Conservation (phyloP, 148 eudicot species). For the Mesembryanthemum crystallinum region DNA sequence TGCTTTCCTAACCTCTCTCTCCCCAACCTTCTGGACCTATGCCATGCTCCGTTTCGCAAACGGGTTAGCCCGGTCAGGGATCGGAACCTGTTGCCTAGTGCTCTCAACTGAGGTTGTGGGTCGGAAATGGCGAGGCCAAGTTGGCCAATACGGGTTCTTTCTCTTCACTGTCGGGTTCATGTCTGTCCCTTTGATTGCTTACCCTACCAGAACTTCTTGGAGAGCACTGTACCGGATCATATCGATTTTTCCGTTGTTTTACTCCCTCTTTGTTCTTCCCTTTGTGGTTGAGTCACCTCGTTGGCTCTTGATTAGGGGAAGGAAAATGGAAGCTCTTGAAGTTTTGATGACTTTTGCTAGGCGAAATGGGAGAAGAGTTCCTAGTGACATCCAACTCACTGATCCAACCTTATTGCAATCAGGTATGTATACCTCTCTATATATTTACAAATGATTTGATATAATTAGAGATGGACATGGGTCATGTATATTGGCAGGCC, state of each 20-base stretch:
- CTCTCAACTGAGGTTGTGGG: constrained; percentile 55
- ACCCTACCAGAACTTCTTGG: constrained; percentile 39
- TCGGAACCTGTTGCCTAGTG: constrained; percentile 46
- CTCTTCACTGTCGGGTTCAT: constrained; percentile 52
- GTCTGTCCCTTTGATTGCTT: constrained; percentile 47
- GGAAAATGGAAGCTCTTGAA: constrained; percentile 35
- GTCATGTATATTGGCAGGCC: too few species aligned
- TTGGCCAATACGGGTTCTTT: constrained; percentile 52
- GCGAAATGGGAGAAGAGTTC: constrained; percentile 25
- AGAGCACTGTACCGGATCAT: constrained; percentile 34
- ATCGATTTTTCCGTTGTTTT: constrained; percentile 32
- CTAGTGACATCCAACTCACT: constrained; percentile 7
- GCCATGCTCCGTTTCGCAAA: constrained; percentile 37
- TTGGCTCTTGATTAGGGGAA: constrained; percentile 47
- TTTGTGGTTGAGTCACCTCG: constrained; percentile 55
- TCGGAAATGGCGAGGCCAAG: constrained; percentile 48
- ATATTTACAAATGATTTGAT: too few species aligned
- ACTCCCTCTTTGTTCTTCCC: constrained; percentile 35
- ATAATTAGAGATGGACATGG: not conserved
- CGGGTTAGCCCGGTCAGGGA: constrained; percentile 48
- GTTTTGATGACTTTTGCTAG: constrained; percentile 29
- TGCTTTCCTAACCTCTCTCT: constrained; percentile 39
- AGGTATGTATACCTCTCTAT: too few species aligned
- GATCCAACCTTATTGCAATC: constrained; percentile 7
- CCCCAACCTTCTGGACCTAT: constrained; percentile 50